phyloP scores from a whole-genome alignment of 1,284 basidiomycete species.

The Papiliotrema flavescens region DNA sequence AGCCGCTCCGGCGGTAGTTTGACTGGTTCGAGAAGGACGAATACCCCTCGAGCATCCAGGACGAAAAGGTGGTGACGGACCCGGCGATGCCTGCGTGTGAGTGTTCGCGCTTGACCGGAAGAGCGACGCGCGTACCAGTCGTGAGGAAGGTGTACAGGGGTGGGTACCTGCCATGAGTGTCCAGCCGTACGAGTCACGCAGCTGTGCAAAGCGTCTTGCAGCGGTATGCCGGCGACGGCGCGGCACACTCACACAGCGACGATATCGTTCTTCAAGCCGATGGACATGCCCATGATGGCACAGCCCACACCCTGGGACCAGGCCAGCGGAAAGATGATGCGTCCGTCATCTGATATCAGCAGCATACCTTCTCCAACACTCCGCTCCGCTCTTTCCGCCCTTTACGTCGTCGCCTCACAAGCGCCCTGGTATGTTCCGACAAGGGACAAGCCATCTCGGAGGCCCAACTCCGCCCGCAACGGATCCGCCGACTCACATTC shows the following conservation, averaged over 20 bases:
- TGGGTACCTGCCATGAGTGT: slow-evolving; percentile 60
- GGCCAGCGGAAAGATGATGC: slow-evolving; percentile 74
- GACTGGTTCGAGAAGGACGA: slow-evolving; percentile 74
- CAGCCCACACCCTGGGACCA: slow-evolving; percentile 89
- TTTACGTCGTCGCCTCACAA: no score
- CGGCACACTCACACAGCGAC: slow-evolving; percentile 64
- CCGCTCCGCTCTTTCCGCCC: no score
- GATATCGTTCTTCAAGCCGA: slow-evolving; percentile 67
- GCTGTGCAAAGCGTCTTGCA: no score
- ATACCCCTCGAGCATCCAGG: slow-evolving; percentile 89
- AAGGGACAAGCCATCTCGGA: no score
- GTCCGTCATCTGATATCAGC: slow-evolving; percentile 51
- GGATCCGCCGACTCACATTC: slow-evolving; percentile 37
- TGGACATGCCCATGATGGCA: slow-evolving; percentile 79
- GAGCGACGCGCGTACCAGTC: slow-evolving; percentile 59
- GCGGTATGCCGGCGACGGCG: no score
- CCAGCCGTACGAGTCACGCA: not conserved
- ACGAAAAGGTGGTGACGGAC: slow-evolving; percentile 91
- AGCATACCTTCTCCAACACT: no score
- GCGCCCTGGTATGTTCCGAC: no score
- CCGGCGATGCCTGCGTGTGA: slow-evolving; percentile 76
- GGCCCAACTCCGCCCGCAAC: no score
- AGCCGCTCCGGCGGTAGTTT: slow-evolving; percentile 60
- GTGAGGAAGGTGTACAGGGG: slow-evolving; percentile 84
- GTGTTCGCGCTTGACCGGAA: no score